Conservation (phyloP, 2,329 filamentous ascomycete genomes). For the Botrytis galanthina region DNA sequence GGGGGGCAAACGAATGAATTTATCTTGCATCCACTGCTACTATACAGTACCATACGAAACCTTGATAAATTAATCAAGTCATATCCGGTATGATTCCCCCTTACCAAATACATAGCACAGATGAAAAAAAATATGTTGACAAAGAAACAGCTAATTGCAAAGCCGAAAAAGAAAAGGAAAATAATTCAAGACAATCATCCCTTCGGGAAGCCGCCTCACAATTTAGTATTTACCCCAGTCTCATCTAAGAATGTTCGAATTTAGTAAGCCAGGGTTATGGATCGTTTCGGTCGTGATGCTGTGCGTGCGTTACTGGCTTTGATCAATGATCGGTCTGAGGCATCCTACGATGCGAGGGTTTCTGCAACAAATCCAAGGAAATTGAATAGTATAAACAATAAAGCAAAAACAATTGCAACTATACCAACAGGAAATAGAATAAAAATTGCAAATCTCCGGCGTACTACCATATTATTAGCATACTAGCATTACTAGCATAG, state of each 20-base stretch:
- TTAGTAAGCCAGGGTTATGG: slow-evolving; percentile 9
- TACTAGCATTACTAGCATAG: neutral
- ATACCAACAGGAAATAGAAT: neutral
- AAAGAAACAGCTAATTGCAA: slow-evolving; percentile 7
- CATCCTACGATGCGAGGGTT: slow-evolving; percentile 3
- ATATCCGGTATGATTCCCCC: slow-evolving; percentile 17
- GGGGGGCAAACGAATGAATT: slow-evolving; percentile 21
- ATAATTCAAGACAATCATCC: slow-evolving; percentile 31
- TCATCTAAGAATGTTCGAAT: slow-evolving; percentile 25
- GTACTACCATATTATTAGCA: slow-evolving; percentile 8
- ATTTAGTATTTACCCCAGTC: slow-evolving; percentile 20
- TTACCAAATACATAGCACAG: slow-evolving; percentile 14
- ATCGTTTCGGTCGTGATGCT: slow-evolving; percentile 8
- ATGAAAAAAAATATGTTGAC: neutral
- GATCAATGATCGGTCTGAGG: slow-evolving; percentile 11
- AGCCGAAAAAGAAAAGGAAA: slow-evolving; percentile 15
- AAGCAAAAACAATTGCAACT: slow-evolving; percentile 3
- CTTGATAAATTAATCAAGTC: slow-evolving; percentile 17
- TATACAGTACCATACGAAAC: slow-evolving; percentile 12
- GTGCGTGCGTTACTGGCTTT: slow-evolving; percentile 7
- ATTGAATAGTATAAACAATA: neutral
- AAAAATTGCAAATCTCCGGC: neutral
- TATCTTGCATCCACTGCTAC: slow-evolving; percentile 19
- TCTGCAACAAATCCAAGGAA: slow-evolving; percentile 3
- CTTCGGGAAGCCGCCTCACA: slow-evolving; percentile 26